Percentiles rank a stretch among this genome's conserved stretches.
Conservation (phyloP, 2,329 filamentous ascomycete species). For the Lojkania enalia region DNA sequence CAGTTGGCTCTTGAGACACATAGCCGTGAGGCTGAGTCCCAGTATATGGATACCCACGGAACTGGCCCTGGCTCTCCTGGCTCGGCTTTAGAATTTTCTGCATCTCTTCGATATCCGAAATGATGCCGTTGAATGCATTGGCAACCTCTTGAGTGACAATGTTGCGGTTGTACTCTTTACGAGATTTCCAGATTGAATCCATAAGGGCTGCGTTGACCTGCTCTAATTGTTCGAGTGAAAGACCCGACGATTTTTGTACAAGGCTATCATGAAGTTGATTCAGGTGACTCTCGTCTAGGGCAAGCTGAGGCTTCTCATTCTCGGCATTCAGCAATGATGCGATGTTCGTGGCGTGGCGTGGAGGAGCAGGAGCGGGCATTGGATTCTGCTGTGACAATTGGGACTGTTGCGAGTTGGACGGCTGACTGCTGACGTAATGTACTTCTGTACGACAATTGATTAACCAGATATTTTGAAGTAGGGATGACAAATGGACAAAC, state of each 20-base stretch:
- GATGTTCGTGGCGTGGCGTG: conserved; percentile 42
- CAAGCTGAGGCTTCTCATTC: conserved; percentile 36
- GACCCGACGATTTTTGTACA: conserved; percentile 70
- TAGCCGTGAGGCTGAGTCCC: no score
- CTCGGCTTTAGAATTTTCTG: conserved; percentile 49
- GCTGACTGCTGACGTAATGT: conserved; percentile 40
- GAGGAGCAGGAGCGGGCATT: conserved; percentile 43
- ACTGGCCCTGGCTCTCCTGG: no score
- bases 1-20: no score
- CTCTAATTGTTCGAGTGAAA: conserved; percentile 90
- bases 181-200: conserved; percentile 81
- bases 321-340: conserved; percentile 48
- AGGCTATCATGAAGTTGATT: conserved; percentile 64
- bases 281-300: conserved; percentile 57
- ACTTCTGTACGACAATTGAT: conserved; percentile 29
- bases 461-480: no score
- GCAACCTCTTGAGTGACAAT: conserved; percentile 67
- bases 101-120: conserved; percentile 66
- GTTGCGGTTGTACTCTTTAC: conserved; percentile 82
- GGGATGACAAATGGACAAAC: no score
- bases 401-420: conserved; percentile 43
- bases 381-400: conserved; percentile 39
- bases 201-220: conserved; percentile 90
- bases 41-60: no score
- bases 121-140: conserved; percentile 74